A percentile compares a stretch with the other conserved stretches of the same genome.
These are phyloP conservation scores for Obelidium mucronatum DNA, from an alignment of 192 early-diverging fungal genomes.

Conservation along the genomic window DNA sequence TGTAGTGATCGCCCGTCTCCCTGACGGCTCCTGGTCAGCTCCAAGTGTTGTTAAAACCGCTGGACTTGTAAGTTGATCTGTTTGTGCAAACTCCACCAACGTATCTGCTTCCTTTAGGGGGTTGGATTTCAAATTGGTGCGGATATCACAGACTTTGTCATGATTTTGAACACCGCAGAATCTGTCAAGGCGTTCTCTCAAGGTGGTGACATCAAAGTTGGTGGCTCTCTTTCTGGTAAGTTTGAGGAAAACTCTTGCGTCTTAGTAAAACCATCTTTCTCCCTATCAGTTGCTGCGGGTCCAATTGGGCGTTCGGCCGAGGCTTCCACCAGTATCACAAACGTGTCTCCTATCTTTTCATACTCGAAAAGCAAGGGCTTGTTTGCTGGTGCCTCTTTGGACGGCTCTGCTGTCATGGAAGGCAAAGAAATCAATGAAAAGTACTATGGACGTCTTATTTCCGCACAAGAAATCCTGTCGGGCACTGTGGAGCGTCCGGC, in stretches of 20 bases:
- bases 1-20: conserved; percentile 81
- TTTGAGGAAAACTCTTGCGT: conserved; percentile 68
- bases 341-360: conserved; percentile 88
- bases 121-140: conserved; percentile 92
- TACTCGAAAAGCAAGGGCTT: conserved; percentile 92
- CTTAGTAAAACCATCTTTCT: not conserved
- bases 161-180: conserved; percentile 83
- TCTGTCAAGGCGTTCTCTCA: conserved; percentile 88
- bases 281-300: conserved; percentile 71
- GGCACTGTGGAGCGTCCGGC: conserved; percentile 81
- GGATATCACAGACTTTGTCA: conserved; percentile 92
- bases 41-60: conserved; percentile 16
- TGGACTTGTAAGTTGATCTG: conserved; percentile 14
- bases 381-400: conserved; percentile 90
- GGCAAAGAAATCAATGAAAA: conserved; percentile 86
- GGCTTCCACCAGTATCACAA: conserved; percentile 69
- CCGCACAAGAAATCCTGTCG: conserved; percentile 79
- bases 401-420: conserved; percentile 86
- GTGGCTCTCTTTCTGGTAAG: conserved; percentile 79
- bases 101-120: no score
- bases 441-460: conserved; percentile 73
- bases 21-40: conserved; percentile 62
- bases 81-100: no score
- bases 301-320: conserved; percentile 88
- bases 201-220: conserved; percentile 88